phyloP scores from a whole-genome alignment of 2,329 filamentous ascomycete species.

The Botrytis tulipae region DNA sequence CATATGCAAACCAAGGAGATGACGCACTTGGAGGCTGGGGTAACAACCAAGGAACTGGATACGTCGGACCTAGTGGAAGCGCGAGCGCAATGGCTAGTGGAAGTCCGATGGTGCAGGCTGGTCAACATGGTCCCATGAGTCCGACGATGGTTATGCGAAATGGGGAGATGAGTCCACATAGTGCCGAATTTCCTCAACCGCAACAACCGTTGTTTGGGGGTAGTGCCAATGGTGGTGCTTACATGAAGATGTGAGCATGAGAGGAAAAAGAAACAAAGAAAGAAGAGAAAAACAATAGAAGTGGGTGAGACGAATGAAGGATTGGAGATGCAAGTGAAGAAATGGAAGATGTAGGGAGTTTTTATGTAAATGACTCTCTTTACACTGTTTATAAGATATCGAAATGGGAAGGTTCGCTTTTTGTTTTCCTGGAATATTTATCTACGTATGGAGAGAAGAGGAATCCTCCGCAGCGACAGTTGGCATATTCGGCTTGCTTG shows the following conservation, averaged over 20 bases:
- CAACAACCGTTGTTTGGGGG: slow-evolving; percentile 7
- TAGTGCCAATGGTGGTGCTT: background rate
- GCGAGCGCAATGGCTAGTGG: slow-evolving; percentile 8
- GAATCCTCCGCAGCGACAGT: background rate
- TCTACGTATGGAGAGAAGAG: background rate
- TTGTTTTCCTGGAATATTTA: background rate
- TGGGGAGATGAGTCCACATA: slow-evolving; percentile 1
- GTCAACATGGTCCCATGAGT: background rate
- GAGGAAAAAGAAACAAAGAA: background rate
- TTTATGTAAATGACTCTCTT: slow-evolving; percentile 12
- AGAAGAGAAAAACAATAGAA: too few species aligned
- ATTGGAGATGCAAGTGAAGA: background rate
- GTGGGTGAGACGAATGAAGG: background rate
- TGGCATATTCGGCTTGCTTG: background rate
- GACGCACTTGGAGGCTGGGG: slow-evolving; percentile 36
- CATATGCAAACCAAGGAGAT: slow-evolving; percentile 30
- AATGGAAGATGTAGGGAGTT: background rate
- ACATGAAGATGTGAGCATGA: background rate
- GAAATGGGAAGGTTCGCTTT: background rate
- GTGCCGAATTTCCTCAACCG: slow-evolving; percentile 3
- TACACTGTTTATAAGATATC: background rate
- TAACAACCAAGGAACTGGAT: slow-evolving; percentile 21
- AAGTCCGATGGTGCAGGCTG: background rate
- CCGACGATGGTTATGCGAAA: background rate
- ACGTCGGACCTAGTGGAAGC: slow-evolving; percentile 12